Evolutionary conservation across 176 grass and related monocot genomes (phyloP), one percentile per base, ranked within the genome.

Genomic region (Metroxylon sagu): DNA sequence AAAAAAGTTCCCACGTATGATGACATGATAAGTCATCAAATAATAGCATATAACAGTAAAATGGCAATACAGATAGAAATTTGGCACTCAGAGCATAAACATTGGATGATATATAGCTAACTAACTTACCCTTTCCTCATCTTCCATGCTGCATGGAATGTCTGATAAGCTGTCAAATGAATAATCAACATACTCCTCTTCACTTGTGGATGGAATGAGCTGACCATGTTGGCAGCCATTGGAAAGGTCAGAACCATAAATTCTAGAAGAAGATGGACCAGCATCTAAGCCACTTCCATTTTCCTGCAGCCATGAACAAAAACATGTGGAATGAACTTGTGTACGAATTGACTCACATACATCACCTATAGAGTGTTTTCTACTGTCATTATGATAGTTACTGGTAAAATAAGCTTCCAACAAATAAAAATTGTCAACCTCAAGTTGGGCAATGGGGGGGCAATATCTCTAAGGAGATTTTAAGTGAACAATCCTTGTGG

Each of bases 101-200:
- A 14, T 14, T 43, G 35, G 35, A 26, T 23, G n/a, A 29, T 29
- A 50, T 52, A 18, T 49, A 62, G 30, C 27, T 65, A 58, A 62
- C 59, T 12, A 59, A 70, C 81, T 63, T 92, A 98, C 93, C 70
- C 87, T 98, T 78, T 98, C 70, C 81, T 98, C 93, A 63, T 98
- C 87, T 67, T 88, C 87, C 57, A 70, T 71, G 0, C 80, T 98
- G 81, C 77, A 85, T 25, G 93, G 87, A 68, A 92, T 82, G 26
- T 83, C 93, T 54, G 87, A 75, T 49, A 82, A 73, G 16, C 79
- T 78, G 71, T 88, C 87, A 64, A 91, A 88, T 30, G 87, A 85
- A 74, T 85, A 98, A 67, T 98, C 93, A 69, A 88, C 68, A 65
- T 77, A 98, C 66, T 97, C 87, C 27, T 76, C 69, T 56, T 92